Base-by-base conservation (phyloP, 1,284 basidiomycete genomes). In the Melampsora larici-populina region DNA sequence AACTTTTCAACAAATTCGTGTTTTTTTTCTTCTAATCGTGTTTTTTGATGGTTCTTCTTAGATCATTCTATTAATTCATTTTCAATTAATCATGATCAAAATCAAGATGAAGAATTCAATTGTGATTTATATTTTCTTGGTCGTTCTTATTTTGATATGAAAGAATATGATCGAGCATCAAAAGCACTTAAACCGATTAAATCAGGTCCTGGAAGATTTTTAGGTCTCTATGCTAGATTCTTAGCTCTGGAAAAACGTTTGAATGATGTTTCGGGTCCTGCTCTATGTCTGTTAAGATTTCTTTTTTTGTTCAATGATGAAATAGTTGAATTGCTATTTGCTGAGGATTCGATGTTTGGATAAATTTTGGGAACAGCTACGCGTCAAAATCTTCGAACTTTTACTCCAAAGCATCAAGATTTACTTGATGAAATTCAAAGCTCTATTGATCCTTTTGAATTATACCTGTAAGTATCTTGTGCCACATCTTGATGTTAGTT, bases 171-270 rank as follows among this genome's bases (percentile, higher is more conserved):
- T 74, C 88, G 94, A 79, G 92, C 90, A 55, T 88, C 89, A 8
- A 88, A 90, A 81, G 84, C 89, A 72, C 84, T 97, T 65, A 85
- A 86, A 63, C 85, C 86, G 15, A 91, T 90, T 80, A 87, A 83
- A 80, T 90, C 91, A 79, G 85, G 89, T 33, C 91, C 91, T 81
- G 90, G 90, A 0, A 86, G 86, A 24, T 98, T 97, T 84, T 82
- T 98, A 80, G 87, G 87, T 68, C 85, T 90, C 49, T 98, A 98
- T 83, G 88, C 91, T 78, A 89, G 89, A 79, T 98, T 91, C 83
- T 86, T 98, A 83, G 94, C 36, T 18, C 48, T 70, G 9, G 75
- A 77, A 64, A 77, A 77, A 55, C 66, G 67, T 5, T 55, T 77
- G 18, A 70, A 95, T 83, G 86, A 91, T 79, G 18, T 48, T 17